A percentile compares a stretch with the other conserved stretches of the same genome.
Conservation (phyloP, 2,329 filamentous ascomycete genomes). For the Ophiocordyceps camponoti-rufipedis region DNA sequence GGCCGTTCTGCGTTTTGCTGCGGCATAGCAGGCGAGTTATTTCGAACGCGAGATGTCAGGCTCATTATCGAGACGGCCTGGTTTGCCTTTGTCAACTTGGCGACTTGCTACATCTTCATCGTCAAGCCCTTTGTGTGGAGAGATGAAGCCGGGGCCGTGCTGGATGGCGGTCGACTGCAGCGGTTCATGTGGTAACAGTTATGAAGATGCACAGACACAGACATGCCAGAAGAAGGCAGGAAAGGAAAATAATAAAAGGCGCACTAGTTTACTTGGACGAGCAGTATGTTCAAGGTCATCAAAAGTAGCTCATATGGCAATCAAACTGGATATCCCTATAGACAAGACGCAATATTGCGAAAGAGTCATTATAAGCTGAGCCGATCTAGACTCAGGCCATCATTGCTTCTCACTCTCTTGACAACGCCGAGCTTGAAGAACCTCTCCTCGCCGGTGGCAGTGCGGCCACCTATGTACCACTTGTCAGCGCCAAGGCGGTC, state of each 20-base stretch:
- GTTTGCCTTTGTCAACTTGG: constrained; percentile 46
- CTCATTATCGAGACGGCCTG: constrained; percentile 46
- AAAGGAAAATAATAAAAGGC: neutral
- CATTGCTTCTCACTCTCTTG: constrained; percentile 52
- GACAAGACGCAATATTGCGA: neutral
- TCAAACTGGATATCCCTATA: neutral
- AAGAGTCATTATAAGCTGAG: constrained; percentile 43
- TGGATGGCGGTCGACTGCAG: constrained; percentile 42
- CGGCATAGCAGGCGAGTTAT: constrained; percentile 1
- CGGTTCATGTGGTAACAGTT: constrained; percentile 59
- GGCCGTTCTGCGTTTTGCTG: neutral
- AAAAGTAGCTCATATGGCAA: too few relatives aligned
- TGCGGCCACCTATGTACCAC: constrained; percentile 67
- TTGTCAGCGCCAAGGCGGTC: constrained; percentile 57
- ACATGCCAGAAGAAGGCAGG: neutral
- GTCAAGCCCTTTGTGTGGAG: constrained; percentile 49
- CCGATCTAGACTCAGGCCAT: constrained; percentile 56
- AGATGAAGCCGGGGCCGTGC: constrained; percentile 27
- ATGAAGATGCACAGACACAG: neutral
- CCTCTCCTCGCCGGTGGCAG: constrained; percentile 57
- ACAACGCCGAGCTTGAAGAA: constrained; percentile 71
- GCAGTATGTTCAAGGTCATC: too few relatives aligned
- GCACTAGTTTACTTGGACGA: too few relatives aligned
- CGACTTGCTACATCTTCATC: constrained; percentile 56
- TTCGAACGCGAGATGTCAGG: constrained; percentile 22